phyloP scores from a whole-genome alignment of 2,329 filamentous ascomycete species.

The Cytospora piceae region DNA sequence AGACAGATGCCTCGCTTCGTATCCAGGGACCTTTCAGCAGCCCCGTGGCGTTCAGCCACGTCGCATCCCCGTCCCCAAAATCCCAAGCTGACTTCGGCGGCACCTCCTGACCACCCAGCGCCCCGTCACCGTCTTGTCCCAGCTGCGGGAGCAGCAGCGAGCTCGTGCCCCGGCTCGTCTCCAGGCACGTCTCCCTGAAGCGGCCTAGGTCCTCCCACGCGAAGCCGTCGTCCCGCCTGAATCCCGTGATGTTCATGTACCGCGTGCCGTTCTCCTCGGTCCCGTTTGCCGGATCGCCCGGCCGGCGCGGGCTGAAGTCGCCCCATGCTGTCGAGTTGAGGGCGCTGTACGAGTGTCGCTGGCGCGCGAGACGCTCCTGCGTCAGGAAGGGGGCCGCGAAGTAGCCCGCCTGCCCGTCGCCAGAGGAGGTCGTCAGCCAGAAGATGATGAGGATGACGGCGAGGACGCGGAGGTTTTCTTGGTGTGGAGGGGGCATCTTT shows the following conservation, averaged over 20 bases:
- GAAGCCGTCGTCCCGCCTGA: conserved; percentile 73
- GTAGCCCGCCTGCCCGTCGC: conserved; percentile 47
- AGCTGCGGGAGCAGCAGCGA: conserved; percentile 44
- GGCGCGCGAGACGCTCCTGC: conserved; percentile 53
- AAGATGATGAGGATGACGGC: conserved; percentile 50
- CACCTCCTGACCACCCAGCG: conserved; percentile 29
- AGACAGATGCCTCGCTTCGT: conserved; percentile 55
- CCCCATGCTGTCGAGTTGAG: conserved; percentile 63
- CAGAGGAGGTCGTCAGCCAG: conserved; percentile 48
- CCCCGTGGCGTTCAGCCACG: conserved; percentile 82
- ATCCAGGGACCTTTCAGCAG: conserved; percentile 78
- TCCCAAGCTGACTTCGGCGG: conserved; percentile 35
- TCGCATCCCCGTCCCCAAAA: conserved; percentile 41
- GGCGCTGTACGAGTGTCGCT: conserved; percentile 55
- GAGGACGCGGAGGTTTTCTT: conserved; percentile 50
- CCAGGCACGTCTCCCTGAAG: conserved; percentile 67
- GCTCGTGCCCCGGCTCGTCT: conserved; percentile 60
- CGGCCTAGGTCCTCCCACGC: conserved; percentile 74
- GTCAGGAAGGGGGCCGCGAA: conserved; percentile 47
- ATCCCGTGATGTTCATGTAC: conserved; percentile 76
- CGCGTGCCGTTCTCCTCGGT: conserved; percentile 37
- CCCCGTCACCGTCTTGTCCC: conserved; percentile 46
- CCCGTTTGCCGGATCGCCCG: conserved; percentile 37
- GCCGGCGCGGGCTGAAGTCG: conserved; percentile 56
- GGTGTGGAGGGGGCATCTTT: conserved; percentile 49